A percentile compares a stretch with the other conserved stretches of the same genome.
Conservation (phyloP, 2,329 filamentous ascomycete genomes). For the Aspergillus awamori region DNA sequence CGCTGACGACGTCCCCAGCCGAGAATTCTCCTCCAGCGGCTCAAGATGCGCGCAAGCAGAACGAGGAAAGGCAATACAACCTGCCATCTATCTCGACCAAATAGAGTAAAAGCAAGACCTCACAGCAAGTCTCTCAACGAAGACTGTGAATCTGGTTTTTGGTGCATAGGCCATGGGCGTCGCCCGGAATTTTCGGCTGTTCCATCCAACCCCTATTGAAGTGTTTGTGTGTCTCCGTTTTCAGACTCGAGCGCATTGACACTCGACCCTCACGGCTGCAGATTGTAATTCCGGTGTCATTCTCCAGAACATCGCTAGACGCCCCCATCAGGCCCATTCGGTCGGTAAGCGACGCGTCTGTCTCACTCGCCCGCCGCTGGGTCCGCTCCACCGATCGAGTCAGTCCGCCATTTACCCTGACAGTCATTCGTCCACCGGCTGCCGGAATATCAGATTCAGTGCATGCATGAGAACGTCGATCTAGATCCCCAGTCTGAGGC, state of each 20-base stretch:
- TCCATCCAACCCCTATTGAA: neutral
- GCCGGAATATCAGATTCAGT: slow-evolving; percentile 4
- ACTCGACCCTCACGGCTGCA: neutral
- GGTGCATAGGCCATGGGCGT: neutral
- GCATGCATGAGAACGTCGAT: neutral
- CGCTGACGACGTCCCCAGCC: neutral
- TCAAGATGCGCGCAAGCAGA: neutral
- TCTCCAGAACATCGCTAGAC: neutral
- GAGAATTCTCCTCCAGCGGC: neutral
- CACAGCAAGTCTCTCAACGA: neutral
- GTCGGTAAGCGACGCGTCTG: slow-evolving; percentile 3
- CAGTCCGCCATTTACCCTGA: slow-evolving; percentile 6
- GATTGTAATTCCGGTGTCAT: slow-evolving; percentile 3
- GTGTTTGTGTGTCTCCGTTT: neutral
- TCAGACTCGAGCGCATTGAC: neutral
- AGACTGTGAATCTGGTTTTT: neutral
- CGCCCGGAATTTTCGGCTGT: neutral
- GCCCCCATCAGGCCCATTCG: neutral
- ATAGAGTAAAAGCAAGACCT: neutral
- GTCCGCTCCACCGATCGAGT: slow-evolving; percentile 12
- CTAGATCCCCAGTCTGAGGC: slow-evolving; percentile 3
- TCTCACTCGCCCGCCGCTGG: slow-evolving; percentile 6
- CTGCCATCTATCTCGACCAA: neutral
- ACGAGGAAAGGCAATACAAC: neutral
- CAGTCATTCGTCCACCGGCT: neutral